A percentile compares a stretch with the other conserved stretches of the same genome.
Conservation (phyloP, 2,329 filamentous ascomycete genomes). For the Aureobasidium zeae region DNA sequence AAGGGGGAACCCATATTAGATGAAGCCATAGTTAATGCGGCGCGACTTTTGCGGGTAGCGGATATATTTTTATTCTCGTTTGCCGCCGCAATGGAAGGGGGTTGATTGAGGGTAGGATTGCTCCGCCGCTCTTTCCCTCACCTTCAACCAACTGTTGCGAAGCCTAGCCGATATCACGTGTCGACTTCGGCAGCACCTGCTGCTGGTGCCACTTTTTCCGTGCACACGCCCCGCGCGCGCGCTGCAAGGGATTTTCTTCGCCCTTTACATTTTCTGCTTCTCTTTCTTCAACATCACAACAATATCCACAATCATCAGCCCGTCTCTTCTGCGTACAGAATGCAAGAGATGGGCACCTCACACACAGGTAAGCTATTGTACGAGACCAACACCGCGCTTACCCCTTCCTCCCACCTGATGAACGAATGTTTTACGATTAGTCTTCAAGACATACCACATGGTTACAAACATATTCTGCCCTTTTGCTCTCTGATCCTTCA, state of each 20-base stretch:
- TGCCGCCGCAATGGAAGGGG: constrained; percentile 15
- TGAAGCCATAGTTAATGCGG: constrained; percentile 15
- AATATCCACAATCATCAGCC: neutral
- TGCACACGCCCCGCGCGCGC: neutral
- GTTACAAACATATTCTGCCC: constrained; percentile 13
- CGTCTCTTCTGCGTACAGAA: neutral
- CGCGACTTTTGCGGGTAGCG: constrained; percentile 13
- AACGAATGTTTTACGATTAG: constrained; percentile 15
- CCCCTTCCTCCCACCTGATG: constrained; percentile 1
- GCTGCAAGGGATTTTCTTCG: constrained; percentile 5
- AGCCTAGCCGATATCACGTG: too few relatives aligned
- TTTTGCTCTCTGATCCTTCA: constrained; percentile 13
- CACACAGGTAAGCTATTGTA: neutral
- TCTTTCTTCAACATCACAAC: constrained; percentile 1
- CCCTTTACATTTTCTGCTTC: neutral
- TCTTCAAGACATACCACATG: constrained; percentile 9
- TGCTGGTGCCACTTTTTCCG: neutral
- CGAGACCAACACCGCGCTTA: neutral
- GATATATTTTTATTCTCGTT: constrained; percentile 13
- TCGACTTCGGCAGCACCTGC: too few relatives aligned
- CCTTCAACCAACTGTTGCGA: too few relatives aligned
- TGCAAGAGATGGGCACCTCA: neutral
- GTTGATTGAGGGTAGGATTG: constrained; percentile 13
- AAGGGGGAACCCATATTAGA: constrained; percentile 15
- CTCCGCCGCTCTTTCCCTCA: too few relatives aligned